Evolutionary conservation across 1,139 yeast genomes (phyloP).

Genomic region (Yamadazyma diospyri): DNA sequence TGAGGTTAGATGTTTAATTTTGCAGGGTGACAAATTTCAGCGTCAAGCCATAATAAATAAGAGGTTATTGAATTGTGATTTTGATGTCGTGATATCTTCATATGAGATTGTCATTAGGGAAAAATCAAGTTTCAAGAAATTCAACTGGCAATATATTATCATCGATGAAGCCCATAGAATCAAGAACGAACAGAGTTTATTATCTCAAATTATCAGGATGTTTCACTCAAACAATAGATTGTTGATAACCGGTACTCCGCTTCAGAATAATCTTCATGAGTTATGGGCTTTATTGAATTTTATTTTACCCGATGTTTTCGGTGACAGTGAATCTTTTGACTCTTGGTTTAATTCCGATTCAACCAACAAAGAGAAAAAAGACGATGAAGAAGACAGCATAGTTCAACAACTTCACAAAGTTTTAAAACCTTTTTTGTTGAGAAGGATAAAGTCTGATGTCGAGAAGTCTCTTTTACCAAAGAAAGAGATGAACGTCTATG

Average conservation of each 20-base stretch:
- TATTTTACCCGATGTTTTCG: slow-evolving; percentile 72
- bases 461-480: slow-evolving; percentile 75
- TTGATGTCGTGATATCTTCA: slow-evolving; percentile 71
- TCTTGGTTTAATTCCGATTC: slow-evolving; percentile 51
- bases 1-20: slow-evolving; percentile 60
- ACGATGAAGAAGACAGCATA: slow-evolving; percentile 47
- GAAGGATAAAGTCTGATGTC: slow-evolving; percentile 77
- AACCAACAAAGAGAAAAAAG: slow-evolving; percentile 19
- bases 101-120: slow-evolving; percentile 78
- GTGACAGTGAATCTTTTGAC: slow-evolving; percentile 71
- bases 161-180: slow-evolving; percentile 84
- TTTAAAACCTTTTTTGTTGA: slow-evolving; percentile 66
- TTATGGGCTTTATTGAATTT: slow-evolving; percentile 78
- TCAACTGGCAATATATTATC: slow-evolving; percentile 71
- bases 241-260: slow-evolving; percentile 77
- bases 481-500: slow-evolving; percentile 67
- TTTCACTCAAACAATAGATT: slow-evolving; percentile 69
- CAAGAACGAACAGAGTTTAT: slow-evolving; percentile 70
- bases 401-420: slow-evolving; percentile 89
- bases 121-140: slow-evolving; percentile 58
- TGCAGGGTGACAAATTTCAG: slow-evolving; percentile 72
- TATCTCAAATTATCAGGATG: slow-evolving; percentile 71
- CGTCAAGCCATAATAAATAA: slow-evolving; percentile 52
- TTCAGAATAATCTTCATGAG: slow-evolving; percentile 76
- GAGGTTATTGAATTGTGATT: slow-evolving; percentile 54